Percentiles rank a stretch among this genome's conserved stretches.
Conservation (phyloP, 2,329 filamentous ascomycete genomes). For the Knufia fluminis region DNA sequence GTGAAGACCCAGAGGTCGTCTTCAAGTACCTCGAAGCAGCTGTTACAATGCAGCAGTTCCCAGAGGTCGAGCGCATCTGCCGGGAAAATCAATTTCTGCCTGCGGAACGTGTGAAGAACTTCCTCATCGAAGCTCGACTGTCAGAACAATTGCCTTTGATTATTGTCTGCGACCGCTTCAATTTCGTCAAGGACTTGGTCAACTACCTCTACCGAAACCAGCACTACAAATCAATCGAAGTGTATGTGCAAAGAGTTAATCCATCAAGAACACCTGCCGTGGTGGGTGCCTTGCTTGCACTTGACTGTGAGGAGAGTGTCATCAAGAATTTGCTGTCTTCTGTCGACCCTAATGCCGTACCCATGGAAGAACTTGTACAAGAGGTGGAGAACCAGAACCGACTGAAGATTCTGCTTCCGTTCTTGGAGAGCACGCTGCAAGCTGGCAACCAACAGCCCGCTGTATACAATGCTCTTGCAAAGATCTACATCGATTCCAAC, state of each 20-base stretch:
- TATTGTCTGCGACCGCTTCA: slow-evolving; percentile 98
- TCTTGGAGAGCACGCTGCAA: slow-evolving; percentile 85
- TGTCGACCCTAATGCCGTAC: slow-evolving; percentile 74
- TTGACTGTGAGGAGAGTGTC: slow-evolving; percentile 92
- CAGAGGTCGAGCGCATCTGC: slow-evolving; percentile 94
- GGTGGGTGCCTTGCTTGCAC: slow-evolving; percentile 84
- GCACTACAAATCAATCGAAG: slow-evolving; percentile 97
- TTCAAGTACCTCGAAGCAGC: slow-evolving; percentile 99
- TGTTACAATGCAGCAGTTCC: slow-evolving; percentile 84
- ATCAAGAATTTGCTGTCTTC: slow-evolving; percentile 86
- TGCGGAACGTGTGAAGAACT: slow-evolving; percentile 96
- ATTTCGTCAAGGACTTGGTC: slow-evolving; percentile 94
- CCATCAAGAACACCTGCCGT: slow-evolving; percentile 83
- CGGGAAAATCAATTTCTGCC: slow-evolving; percentile 86
- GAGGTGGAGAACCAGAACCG: slow-evolving; percentile 96
- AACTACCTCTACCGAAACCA: slow-evolving; percentile 98
- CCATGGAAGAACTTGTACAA: slow-evolving; percentile 84
- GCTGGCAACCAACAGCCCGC: slow-evolving; percentile 92
- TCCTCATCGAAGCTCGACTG: slow-evolving; percentile 90
- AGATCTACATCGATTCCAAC: slow-evolving; percentile 99
- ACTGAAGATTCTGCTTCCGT: slow-evolving; percentile 87
- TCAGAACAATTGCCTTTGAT: slow-evolving; percentile 91
- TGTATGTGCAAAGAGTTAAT: slow-evolving; percentile 96
- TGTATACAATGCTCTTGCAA: slow-evolving; percentile 92
- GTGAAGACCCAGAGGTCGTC: slow-evolving; percentile 87